Conservation (phyloP, 2,329 filamentous ascomycete species). For the Alternaria consortialis region DNA sequence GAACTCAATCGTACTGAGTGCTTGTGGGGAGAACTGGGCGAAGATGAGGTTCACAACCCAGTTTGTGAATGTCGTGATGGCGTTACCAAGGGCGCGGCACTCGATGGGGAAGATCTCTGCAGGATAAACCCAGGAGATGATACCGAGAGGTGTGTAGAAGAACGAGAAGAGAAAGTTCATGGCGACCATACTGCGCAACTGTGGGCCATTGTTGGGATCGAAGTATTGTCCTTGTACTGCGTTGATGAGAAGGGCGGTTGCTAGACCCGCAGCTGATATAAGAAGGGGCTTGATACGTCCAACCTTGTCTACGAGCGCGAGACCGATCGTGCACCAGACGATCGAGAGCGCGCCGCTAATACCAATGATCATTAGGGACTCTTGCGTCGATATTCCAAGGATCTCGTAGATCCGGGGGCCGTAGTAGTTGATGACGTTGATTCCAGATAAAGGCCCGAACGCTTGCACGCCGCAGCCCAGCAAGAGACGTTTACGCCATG, state of each 20-base stretch:
- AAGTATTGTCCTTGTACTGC: conserved; percentile 53
- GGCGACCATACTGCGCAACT: conserved; percentile 56
- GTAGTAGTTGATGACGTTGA: conserved; percentile 54
- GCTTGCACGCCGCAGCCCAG: conserved; percentile 60
- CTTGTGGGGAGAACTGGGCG: conserved; percentile 60
- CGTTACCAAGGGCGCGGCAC: conserved; percentile 55
- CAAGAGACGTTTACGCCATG: conserved; percentile 58
- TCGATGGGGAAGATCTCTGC: conserved; percentile 58
- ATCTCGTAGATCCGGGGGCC: conserved; percentile 55
- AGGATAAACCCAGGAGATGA: conserved; percentile 60
- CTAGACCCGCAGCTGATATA: conserved; percentile 55
- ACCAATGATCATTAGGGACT: conserved; percentile 61
- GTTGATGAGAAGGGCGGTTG: conserved; percentile 42
- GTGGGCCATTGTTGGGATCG: conserved; percentile 42
- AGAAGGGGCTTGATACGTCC: conserved; percentile 61
- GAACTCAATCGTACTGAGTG: conserved; percentile 47
- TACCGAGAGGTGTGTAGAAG: conserved; percentile 56
- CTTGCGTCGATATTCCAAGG: conserved; percentile 56
- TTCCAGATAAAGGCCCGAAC: conserved; percentile 60
- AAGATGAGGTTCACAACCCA: conserved; percentile 60
- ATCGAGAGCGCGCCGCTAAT: conserved; percentile 61
- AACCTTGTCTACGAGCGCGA: conserved; percentile 57
- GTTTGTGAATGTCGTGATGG: conserved; percentile 57
- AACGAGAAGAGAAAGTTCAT: conserved; percentile 60
- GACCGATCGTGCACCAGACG: conserved; percentile 57